phyloP scores from a whole-genome alignment of 768 basidiomycete genomes.

The Tricholoma hemisulphureum region DNA sequence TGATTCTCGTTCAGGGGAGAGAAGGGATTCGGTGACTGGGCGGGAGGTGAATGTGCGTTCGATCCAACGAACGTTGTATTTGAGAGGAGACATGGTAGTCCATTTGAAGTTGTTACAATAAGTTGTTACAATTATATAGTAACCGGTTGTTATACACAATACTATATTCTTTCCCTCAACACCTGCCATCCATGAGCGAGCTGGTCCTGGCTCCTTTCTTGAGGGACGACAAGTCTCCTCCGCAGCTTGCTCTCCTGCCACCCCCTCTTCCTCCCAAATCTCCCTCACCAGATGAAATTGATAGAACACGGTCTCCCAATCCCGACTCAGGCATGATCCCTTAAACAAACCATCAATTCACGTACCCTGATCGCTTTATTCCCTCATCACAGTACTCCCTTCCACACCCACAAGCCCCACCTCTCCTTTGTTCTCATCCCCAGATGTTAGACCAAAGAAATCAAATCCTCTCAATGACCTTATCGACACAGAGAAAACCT shows the following conservation, averaged over 20 bases:
- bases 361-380: constrained; percentile 2
- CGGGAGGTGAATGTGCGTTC: constrained; percentile 45
- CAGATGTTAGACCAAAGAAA: constrained; percentile 56
- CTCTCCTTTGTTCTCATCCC: constrained; percentile 31
- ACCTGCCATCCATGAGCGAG: constrained; percentile 12
- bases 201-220: constrained; percentile 9
- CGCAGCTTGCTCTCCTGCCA: constrained; percentile 1
- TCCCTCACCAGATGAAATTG: background rate
- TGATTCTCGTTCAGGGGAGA: constrained; percentile 51
- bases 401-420: constrained; percentile 36
- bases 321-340: constrained; percentile 20
- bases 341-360: constrained; percentile 5
- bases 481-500: constrained; percentile 88
- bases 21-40: constrained; percentile 41
- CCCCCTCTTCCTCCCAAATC: constrained; percentile 7
- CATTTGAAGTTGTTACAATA: too few species aligned
- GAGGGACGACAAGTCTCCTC: background rate
- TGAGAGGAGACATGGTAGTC: constrained; percentile 12
- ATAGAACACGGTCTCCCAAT: constrained; percentile 1
- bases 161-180: too few species aligned
- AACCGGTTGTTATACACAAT: too few species aligned
- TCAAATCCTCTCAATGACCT: constrained; percentile 87
- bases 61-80: constrained; percentile 37
- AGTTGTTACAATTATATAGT: too few species aligned
- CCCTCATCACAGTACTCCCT: constrained; percentile 24